Evolutionary conservation across 2,329 filamentous ascomycete species (phyloP), one percentile per base, ranked within the genome.

Genomic region (Cladosporium sp.): DNA sequence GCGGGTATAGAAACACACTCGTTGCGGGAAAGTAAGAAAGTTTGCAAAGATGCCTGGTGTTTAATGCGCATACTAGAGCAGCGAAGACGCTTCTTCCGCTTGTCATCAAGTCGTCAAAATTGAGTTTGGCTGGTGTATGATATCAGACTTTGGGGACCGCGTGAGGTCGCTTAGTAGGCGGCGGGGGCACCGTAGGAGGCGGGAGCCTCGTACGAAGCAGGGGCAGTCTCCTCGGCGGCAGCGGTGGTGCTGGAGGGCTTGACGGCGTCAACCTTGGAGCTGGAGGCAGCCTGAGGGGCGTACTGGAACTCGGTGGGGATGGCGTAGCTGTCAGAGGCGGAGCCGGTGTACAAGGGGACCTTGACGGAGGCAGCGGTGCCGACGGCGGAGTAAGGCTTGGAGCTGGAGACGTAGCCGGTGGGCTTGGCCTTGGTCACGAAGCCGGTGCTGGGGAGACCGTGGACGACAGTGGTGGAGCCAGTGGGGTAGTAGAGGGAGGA

Each of bases 391-490:
- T 59, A 87, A 56, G 54, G 45, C 34, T 28, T 50, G 45, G 36
- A 35, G 54, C 24, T 42, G 28, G 48, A 53, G 34, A 36, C 44
- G 12, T 10, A 7, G 57, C 53, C 58, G 19, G 56, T 59, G n/a
- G 63, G 59, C 60, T 61, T 65, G 64, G 61, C 60, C 50, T 66
- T 60, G 56, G 67, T 69, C 53, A 68, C 52, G 64, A 68, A 68
- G 56, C 66, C 66, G 36, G 65, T 65, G 63, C 60, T 64, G 22
- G 58, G 39, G 60, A 49, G 57, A 35, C 42, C 56, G 45, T 44
- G 52, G 39, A 58, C 48, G 32, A 54, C 47, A 52, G 45, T 58
- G 42, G 57, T 57, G 37, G 47, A 28, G 56, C 53, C 59, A 25
- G 61, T 67, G 17, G 65, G 65, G 64, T 68, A 68, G 63, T 63